Percentiles rank a stretch among this genome's conserved stretches.
These are phyloP conservation scores for Colletotrichum cuscutae DNA, from an alignment of 2,329 filamentous ascomycete species.

Conservation along the genomic window DNA sequence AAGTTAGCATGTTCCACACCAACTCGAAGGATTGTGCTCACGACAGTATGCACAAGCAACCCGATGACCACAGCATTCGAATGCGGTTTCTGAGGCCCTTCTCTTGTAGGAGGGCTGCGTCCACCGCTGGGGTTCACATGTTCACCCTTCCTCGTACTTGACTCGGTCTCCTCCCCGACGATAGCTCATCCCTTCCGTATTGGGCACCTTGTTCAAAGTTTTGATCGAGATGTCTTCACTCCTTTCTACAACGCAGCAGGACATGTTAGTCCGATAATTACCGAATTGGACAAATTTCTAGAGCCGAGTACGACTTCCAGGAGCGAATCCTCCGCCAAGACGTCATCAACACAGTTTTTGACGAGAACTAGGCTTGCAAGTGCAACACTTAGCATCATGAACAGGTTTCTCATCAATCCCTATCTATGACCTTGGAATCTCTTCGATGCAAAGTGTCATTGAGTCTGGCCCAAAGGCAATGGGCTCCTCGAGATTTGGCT, in stretches of 20 bases:
- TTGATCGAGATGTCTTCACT: background rate
- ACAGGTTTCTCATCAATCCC: background rate
- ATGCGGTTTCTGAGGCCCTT: background rate
- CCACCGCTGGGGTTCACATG: background rate
- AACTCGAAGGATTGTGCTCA: background rate
- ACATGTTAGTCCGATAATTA: background rate
- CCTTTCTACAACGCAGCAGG: background rate
- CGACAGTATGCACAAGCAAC: conserved; percentile 10
- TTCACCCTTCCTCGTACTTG: background rate
- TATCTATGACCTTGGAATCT: background rate
- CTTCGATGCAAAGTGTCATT: background rate
- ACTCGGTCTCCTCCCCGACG: background rate
- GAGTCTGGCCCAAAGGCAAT: background rate
- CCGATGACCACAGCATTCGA: conserved; percentile 7
- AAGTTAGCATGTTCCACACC: background rate
- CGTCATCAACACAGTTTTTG: background rate
- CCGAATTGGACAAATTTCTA: background rate
- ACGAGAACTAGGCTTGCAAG: background rate
- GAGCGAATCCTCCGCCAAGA: background rate
- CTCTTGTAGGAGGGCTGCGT: background rate
- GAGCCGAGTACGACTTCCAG: background rate
- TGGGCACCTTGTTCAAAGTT: background rate
- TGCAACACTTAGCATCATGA: background rate
- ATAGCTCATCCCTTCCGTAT: background rate
- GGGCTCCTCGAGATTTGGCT: background rate